Conservation (phyloP, 495 filamentous ascomycete genomes). For the Xylaria grammica region DNA sequence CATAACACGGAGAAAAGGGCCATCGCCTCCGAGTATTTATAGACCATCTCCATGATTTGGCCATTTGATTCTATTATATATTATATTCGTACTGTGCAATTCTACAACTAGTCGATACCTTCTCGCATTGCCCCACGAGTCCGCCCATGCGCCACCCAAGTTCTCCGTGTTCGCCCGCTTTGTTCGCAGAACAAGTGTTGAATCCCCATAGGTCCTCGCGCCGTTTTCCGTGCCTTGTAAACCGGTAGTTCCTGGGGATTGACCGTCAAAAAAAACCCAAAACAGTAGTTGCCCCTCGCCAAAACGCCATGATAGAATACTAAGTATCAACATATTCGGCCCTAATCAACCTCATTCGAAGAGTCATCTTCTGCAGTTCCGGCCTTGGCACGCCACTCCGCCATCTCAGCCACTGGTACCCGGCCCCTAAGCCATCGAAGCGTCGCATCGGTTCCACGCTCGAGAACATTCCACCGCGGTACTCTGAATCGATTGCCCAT, state of each 20-base stretch:
- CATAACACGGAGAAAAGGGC: too few species aligned
- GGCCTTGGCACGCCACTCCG: conserved; percentile 47
- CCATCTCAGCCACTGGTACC: conserved; percentile 71
- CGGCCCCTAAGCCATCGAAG: conserved; percentile 81
- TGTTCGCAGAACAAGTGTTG: not conserved
- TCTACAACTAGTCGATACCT: not conserved
- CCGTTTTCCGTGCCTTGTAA: conserved; percentile 6
- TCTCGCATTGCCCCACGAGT: not conserved
- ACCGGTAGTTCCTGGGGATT: not conserved
- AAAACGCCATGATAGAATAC: conserved; percentile 24
- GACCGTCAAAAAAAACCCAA: not conserved
- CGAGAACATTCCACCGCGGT: conserved; percentile 83
- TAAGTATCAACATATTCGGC: conserved; percentile 16
- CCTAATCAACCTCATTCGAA: conserved; percentile 39
- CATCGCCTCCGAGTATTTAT: too few species aligned
- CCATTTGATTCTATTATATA: not conserved
- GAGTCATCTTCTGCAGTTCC: conserved; percentile 40
- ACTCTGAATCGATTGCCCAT: conserved; percentile 84
- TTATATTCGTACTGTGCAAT: not conserved
- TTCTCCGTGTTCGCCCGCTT: not conserved
- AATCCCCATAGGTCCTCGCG: not conserved
- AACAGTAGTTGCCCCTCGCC: conserved; percentile 2
- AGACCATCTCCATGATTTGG: not conserved
- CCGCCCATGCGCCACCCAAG: not conserved
- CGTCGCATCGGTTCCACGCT: conserved; percentile 87